These are phyloP conservation scores for Cutaneotrichosporon sp. DNA, from an alignment of 1,284 basidiomycete species.

Conservation along the genomic window DNA sequence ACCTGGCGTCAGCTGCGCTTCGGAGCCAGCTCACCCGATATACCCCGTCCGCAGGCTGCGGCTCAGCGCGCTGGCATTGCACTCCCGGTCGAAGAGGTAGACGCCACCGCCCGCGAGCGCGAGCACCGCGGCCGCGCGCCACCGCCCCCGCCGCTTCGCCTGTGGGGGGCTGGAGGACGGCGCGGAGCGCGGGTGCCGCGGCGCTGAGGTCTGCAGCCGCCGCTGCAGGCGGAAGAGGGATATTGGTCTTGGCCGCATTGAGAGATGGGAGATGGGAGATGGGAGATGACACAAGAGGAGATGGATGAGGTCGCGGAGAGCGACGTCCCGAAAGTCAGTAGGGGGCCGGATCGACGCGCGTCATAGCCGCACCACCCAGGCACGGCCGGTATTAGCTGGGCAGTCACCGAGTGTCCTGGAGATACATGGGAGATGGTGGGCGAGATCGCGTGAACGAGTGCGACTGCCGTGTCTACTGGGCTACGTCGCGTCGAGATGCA, in stretches of 20 bases:
- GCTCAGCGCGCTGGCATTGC: conserved; percentile 67
- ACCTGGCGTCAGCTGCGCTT: conserved; percentile 29
- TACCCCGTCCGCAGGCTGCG: conserved; percentile 68
- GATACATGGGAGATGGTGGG: no score
- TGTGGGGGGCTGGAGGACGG: not conserved
- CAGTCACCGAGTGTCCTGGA: no score
- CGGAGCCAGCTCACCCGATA: conserved; percentile 61
- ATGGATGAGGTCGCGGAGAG: no score
- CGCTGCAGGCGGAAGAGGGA: not conserved
- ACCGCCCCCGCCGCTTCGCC: not conserved
- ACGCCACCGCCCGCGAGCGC: conserved; percentile 55
- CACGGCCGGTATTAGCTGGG: no score
- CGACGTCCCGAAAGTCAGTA: no score
- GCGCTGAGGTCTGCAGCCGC: not conserved
- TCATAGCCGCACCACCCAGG: no score
- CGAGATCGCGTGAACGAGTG: no score
- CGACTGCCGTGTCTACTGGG: no score
- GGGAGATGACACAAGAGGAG: not conserved
- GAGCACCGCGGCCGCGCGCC: not conserved
- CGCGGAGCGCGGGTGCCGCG: not conserved
- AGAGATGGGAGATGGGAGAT: not conserved
- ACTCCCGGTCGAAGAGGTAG: conserved; percentile 62
- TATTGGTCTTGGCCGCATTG: not conserved
- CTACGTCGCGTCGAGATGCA: no score
- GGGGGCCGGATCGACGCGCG: no score